These are phyloP conservation scores for Aspergillus sp. DNA, from an alignment of 2,329 filamentous ascomycete genomes.

Conservation along the genomic window DNA sequence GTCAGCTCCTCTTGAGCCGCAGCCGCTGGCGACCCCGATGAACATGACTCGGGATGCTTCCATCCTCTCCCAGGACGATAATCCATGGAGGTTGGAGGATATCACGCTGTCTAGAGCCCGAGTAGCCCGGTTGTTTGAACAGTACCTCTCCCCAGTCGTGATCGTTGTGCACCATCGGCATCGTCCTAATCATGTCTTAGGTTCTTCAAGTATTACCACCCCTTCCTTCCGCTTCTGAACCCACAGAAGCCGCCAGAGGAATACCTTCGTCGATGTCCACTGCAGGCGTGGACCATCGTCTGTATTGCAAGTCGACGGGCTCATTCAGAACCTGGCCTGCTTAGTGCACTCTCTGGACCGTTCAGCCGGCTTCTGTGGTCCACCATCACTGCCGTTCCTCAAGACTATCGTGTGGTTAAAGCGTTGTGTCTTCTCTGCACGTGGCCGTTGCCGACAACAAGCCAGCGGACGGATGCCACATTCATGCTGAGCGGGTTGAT, in stretches of 20 bases:
- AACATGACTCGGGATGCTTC: slow-evolving; percentile 32
- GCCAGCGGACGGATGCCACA: slow-evolving; percentile 61
- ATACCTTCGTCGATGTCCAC: slow-evolving; percentile 56
- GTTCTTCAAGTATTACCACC: slow-evolving; percentile 63
- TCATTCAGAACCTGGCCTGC: slow-evolving; percentile 51
- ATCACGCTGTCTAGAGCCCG: slow-evolving; percentile 37
- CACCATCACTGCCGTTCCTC: slow-evolving; percentile 57
- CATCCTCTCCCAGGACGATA: slow-evolving; percentile 37
- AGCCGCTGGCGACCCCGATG: slow-evolving; percentile 33
- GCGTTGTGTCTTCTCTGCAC: slow-evolving; percentile 62
- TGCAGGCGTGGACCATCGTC: slow-evolving; percentile 65
- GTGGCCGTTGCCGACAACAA: slow-evolving; percentile 62
- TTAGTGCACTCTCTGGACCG: slow-evolving; percentile 50
- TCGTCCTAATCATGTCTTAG: slow-evolving; percentile 39
- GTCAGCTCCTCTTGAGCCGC: slow-evolving; percentile 33
- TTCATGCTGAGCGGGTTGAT: slow-evolving; percentile 64
- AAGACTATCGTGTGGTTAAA: slow-evolving; percentile 63
- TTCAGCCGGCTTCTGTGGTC: slow-evolving; percentile 60
- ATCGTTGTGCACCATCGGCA: background rate
- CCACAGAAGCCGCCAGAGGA: slow-evolving; percentile 53
- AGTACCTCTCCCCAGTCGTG: slow-evolving; percentile 29
- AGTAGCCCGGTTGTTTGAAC: slow-evolving; percentile 44
- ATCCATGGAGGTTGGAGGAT: slow-evolving; percentile 52
- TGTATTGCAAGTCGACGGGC: slow-evolving; percentile 61
- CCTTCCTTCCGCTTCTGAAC: slow-evolving; percentile 62